Conservation (phyloP, 2,329 filamentous ascomycete species). For the Neodidymelliopsis sp. region DNA sequence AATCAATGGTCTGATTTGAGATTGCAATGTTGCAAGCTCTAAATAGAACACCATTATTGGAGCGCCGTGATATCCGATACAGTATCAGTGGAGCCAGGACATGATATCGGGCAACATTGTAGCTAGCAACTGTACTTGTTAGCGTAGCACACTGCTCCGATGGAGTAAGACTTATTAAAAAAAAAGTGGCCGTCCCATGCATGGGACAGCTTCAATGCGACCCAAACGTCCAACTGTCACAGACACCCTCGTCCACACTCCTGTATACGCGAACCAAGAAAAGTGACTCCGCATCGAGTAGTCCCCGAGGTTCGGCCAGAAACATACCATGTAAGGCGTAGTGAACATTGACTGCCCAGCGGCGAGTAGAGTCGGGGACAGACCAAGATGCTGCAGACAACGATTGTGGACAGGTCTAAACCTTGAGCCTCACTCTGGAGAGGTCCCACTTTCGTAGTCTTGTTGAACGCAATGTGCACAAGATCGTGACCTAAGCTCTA, state of each 20-base stretch:
- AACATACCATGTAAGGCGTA: conserved; percentile 16
- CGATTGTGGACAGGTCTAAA: conserved; percentile 48
- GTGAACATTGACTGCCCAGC: not conserved
- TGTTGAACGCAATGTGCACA: conserved; percentile 5
- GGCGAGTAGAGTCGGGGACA: conserved; percentile 3
- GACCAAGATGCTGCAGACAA: conserved; percentile 23
- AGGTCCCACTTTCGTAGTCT: conserved; percentile 42
- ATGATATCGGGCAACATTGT: not conserved
- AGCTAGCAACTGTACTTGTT: conserved; percentile 14
- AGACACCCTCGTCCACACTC: conserved; percentile 29
- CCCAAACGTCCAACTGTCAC: conserved; percentile 24
- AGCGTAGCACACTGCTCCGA: conserved; percentile 33
- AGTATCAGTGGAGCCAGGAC: too few species aligned
- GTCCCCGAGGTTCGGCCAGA: conserved; percentile 30
- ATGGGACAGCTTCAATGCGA: conserved; percentile 31
- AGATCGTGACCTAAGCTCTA: not conserved
- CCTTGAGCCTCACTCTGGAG: conserved; percentile 53
- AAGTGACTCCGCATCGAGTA: not conserved
- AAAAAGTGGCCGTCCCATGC: conserved; percentile 45
- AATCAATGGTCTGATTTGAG: too few species aligned
- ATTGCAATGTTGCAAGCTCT: too few species aligned
- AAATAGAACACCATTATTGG: too few species aligned
- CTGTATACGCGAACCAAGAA: conserved; percentile 10
- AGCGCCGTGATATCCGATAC: not conserved
- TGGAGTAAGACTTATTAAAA: conserved; percentile 52